Evolutionary conservation across 768 basidiomycete species (phyloP), one percentile per base, ranked within the genome.

Genomic region (Chiua virens): DNA sequence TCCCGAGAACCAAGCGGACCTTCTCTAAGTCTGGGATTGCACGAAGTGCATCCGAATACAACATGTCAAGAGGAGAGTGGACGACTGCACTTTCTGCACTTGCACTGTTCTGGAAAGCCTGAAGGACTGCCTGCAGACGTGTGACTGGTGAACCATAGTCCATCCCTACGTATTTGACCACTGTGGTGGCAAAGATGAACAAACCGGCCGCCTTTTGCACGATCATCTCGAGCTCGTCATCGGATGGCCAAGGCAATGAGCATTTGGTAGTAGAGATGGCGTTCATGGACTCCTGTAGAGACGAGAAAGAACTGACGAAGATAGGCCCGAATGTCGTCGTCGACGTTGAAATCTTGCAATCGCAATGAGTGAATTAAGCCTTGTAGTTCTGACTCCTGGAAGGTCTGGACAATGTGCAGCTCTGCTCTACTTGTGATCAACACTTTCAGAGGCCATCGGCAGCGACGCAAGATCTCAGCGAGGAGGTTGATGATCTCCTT

Each of bases 151-250:
- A 56, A 23, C 46, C 38, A 18, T 59, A 50, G 10, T 39, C 44
- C 38, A 46, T 43, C 18, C 52, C 49, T 10, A 67, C 50, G 35
- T 62, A 65, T 37, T 60, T 63, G 38, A 68, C 49, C 28, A 68
- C 59, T 2, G 67, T 67, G 9, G 62, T 56, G 22, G 67, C 54
- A 44, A 64, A 66, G 14, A 67, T 62, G 25, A 69, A 69, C 27
- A 67, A 56, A 2, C 67, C 61, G 8, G 57, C 55, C 3, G 66
- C 51, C 15, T 55, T 57, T 17, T 55, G 35, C 10, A 67, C 57
- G 4, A 56, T 45, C 25, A 17, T 34, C n/a, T 59, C 56, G 21
- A 67, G 39, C 15, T 59, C 65, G 13, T 58, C 52, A 2, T 55
- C 56, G 8, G 62, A 48, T 4, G 65, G 62, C 66, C 66, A 67